Evolutionary conservation across 2,329 filamentous ascomycete species (phyloP), one percentile per base, ranked within the genome.

Genomic region (Fusarium marasasianum): DNA sequence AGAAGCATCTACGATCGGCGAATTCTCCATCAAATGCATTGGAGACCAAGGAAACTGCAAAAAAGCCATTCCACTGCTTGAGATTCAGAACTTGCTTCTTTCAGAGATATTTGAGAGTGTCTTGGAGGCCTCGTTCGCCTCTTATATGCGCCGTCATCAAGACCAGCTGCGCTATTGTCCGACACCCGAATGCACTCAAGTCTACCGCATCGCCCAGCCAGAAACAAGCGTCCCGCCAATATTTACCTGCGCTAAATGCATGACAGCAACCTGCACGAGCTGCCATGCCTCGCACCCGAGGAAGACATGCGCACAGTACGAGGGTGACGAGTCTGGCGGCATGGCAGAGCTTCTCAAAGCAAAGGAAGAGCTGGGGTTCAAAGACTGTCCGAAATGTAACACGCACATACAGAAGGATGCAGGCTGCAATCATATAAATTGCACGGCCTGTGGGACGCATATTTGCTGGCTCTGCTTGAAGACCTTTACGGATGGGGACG

Each of bases 401-500:
- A 82, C 80, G 4, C 59, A 80, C 5, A 82, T 87, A 4, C 81
- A 86, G 68, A 87, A 87, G 79, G 76, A 62, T 1, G 77, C 78
- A 0, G 86, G 86, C 1, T 88, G 87, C 68, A 83, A 87, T 69
- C 85, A 88, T 71, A 84, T 88, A 67, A 73, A 66, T 0, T 88
- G 87, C 66, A 45, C 35, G 2, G 73, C 68, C 1, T 88, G 86
- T 63, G 69, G 77, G 5, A 72, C 80, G 3, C 84, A 87, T 63
- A 85, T 87, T 37, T 88, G 86, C 67, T 88, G 86, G 85, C 78
- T 83, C 7, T 88, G 87, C 65, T 68, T 86, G 76, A 64, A 61
- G 18, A 74, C 73, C 0, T 87, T 87, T 24, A 1, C 14, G 2
- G 8, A 38, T 6, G 29, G 22, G 1, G 17, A 14, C 2, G 50